Evolutionary conservation across 306 rosid genomes (phyloP), one percentile per base, ranked within the genome.

Genomic region (Dalbergia cochinchinensis): DNA sequence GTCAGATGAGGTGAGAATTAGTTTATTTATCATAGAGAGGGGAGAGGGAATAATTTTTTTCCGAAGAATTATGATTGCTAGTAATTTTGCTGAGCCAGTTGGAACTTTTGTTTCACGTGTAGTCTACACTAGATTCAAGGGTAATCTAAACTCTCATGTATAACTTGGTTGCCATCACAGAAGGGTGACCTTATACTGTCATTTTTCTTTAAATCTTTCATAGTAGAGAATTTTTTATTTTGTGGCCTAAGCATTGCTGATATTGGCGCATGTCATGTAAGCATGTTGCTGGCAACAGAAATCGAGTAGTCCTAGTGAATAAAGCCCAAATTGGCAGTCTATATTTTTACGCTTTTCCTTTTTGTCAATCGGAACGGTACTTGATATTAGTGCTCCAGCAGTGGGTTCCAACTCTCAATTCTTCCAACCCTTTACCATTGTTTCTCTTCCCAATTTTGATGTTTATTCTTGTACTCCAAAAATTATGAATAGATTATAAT

Each of bases 21-120:
- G 82, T 35, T 61, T 62, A 76, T 50, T 69, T n/a, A 16, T 74
- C 34, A 22, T 47, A 67, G 31, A 26, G 14, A 31, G 42, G 41
- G 31, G 41, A 57, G 33, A 59, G 64, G 76, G 53, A 75, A 76
- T 82, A 76, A 83, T 18, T 4, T 12, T 44, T 14, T 16, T 20
- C 60, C 9, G 12, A 16, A 51, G 55, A 26, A 63, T 18, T 34
- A n/a, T 74, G 57, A 53, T 55, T 53, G 45, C 35, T 74, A 47
- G 71, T 34, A 76, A 55, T 62, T 79, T 83, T 37, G 68, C 39
- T 11, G 65, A 48, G 76, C 42, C 14, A 74, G 39, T 53, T n/a
- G 5, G 4, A 73, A 69, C 33, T 15, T 78, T n/a, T 61, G 69
- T 62, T 20, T 4, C 39, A 57, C 31, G 35, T 58, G 48, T 69